Base-by-base conservation (phyloP, 2,329 filamentous ascomycete species). In the Fusarium continuum region DNA sequence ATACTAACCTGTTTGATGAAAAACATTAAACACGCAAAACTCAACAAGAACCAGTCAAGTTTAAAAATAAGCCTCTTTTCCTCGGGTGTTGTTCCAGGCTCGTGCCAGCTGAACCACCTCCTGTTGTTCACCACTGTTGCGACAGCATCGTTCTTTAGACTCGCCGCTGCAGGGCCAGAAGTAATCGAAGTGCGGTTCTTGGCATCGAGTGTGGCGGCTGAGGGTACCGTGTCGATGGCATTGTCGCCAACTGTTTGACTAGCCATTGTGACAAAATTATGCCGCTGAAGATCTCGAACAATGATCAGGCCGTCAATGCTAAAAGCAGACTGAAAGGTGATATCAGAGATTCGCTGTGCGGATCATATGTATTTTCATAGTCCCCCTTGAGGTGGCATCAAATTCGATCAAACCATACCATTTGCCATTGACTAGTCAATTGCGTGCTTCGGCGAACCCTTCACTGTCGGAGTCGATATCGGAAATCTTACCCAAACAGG, bases 1-100 rank as follows among this genome's bases (percentile, higher is more conserved):
- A 20, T 19, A 14, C 44, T 8, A 25, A 67, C 64, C 57, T 72
- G 70, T 57, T 83, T 83, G 59, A 80, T 74, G 57, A 82, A 83
- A 53, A 77, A 82, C 20, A 75, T 78, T 4, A 83, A 63, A 41
- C 81, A 83, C 10, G 49, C 40, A 17, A 52, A 67, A 28, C 61
- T 65, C 34, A 77, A 29, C 7, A 84, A 74, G 54, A 82, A 83
- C 68, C 78, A 79, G 64, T 84, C 82, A 22, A 83, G 76, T 68
- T 84, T 84, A 49, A 78, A 73, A 16, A 83, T 74, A 9, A 85
- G 76, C 34, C 71, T 74, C 52, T 79, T 79, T 66, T 84, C 79
- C 56, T 76, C 73, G 3, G 69, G 70, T 9, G 72, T 74, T 0
- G 77, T 79, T 25, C 74, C 74, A 2, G 76, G 75, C 40, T 79